Percentiles rank a stretch among this genome's conserved stretches.
phyloP scores from a whole-genome alignment of 2,329 filamentous ascomycete species.

The Epicoccum sorghinum region DNA sequence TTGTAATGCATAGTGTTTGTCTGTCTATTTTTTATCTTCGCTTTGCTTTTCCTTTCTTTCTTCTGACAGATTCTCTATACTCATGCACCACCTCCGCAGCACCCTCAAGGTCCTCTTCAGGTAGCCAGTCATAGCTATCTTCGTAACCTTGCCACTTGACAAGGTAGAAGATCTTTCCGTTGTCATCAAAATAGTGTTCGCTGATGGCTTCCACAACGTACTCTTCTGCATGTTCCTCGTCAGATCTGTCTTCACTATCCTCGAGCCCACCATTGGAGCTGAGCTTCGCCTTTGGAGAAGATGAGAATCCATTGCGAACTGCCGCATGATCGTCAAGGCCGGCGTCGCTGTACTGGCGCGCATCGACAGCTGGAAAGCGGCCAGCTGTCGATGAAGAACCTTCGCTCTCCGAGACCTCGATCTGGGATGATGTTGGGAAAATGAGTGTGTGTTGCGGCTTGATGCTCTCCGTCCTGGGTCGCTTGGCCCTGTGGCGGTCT shows the following conservation, averaged over 20 bases:
- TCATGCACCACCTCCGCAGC: slow-evolving; percentile 34
- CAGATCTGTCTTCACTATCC: background rate
- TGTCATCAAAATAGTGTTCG: slow-evolving; percentile 30
- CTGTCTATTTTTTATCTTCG: background rate
- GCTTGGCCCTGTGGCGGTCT: slow-evolving; percentile 11
- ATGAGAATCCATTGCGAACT: background rate
- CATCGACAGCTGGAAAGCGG: background rate
- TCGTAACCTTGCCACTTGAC: slow-evolving; percentile 46
- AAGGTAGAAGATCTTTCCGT: slow-evolving; percentile 31
- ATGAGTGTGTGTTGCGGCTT: slow-evolving; percentile 4
- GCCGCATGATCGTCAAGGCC: background rate
- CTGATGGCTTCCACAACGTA: slow-evolving; percentile 40
- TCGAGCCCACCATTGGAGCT: background rate
- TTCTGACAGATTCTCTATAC: slow-evolving; percentile 27
- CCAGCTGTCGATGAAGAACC: background rate
- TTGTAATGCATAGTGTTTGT: too few species aligned
- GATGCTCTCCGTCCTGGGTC: slow-evolving; percentile 22
- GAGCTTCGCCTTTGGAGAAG: background rate
- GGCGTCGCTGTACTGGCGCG: background rate
- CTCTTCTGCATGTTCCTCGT: slow-evolving; percentile 26
- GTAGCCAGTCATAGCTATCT: slow-evolving; percentile 40
- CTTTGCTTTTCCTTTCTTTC: slow-evolving; percentile 10
- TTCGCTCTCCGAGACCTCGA: slow-evolving; percentile 1
- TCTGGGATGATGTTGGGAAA: slow-evolving; percentile 2
- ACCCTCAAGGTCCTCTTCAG: slow-evolving; percentile 33